A percentile compares a stretch with the other conserved stretches of the same genome.
Conservation (phyloP, 2,329 filamentous ascomycete species). For the Fusarium luffae region DNA sequence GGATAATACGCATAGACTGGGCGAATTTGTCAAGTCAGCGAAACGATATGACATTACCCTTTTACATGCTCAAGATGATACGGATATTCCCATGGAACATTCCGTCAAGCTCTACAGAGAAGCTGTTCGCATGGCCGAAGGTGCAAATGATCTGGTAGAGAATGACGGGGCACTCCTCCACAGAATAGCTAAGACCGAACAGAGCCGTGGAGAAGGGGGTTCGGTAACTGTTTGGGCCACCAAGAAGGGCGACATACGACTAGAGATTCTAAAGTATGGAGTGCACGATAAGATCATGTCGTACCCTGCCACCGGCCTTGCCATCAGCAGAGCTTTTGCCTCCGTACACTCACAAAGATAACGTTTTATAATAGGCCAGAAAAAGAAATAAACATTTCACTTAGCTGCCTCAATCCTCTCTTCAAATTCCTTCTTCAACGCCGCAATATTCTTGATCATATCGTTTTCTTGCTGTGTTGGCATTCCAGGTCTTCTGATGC, state of each 20-base stretch:
- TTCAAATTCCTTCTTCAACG: neutral
- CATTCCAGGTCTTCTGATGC: neutral
- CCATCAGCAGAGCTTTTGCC: constrained; percentile 48
- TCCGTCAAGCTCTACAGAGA: constrained; percentile 59
- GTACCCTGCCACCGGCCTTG: constrained; percentile 59
- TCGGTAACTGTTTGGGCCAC: constrained; percentile 58
- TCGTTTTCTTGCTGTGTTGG: neutral
- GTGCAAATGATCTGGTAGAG: constrained; percentile 46
- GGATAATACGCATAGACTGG: constrained; percentile 56
- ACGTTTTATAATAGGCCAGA: neutral
- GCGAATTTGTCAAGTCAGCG: constrained; percentile 48
- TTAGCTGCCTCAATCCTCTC: neutral
- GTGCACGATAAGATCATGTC: constrained; percentile 64
- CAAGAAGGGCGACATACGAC: constrained; percentile 55
- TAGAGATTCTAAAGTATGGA: constrained; percentile 62
- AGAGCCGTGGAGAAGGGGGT: constrained; percentile 55
- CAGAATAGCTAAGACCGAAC: constrained; percentile 33
- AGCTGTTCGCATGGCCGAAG: constrained; percentile 56
- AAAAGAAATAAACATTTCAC: neutral
- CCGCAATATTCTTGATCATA: neutral
- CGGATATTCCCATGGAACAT: constrained; percentile 58
- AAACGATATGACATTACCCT: constrained; percentile 53
- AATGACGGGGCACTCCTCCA: constrained; percentile 5
- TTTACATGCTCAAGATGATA: constrained; percentile 59
- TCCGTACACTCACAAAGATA: neutral